Conservation (phyloP, 108 stramenopile species). For the Cyclotella cryptica region DNA sequence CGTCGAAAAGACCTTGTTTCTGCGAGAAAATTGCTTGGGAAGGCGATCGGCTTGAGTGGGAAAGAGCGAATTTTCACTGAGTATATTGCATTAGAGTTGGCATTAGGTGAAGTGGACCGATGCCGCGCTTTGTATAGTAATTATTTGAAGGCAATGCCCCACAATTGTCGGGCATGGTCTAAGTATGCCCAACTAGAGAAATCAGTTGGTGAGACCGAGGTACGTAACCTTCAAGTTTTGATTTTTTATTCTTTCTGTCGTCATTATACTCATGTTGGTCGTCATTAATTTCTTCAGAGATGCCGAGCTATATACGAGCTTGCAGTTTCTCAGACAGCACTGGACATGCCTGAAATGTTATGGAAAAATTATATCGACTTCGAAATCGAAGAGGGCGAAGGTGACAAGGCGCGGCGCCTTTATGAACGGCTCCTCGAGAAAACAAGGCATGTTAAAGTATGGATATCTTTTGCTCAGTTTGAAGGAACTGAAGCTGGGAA, state of each 20-base stretch:
- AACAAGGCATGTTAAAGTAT: conserved; percentile 95
- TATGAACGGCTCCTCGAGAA: conserved; percentile 95
- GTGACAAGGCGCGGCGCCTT: conserved; percentile 76
- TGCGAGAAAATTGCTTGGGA: conserved; percentile 94
- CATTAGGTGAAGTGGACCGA: conserved; percentile 97
- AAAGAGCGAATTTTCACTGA: conserved; percentile 94
- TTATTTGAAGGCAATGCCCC: conserved; percentile 92
- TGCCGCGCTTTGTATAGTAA: conserved; percentile 94
- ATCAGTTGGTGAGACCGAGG: conserved; percentile 92
- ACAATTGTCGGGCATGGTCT: conserved; percentile 92
- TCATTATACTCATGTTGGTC: neutral
- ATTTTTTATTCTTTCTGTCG: neutral
- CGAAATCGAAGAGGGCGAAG: conserved; percentile 92
- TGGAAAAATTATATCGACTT: conserved; percentile 99
- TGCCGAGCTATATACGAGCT: conserved; percentile 97
- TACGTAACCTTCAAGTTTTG: neutral
- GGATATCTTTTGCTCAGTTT: conserved; percentile 85
- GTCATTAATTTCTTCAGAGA: conserved; percentile 46
- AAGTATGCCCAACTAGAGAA: conserved; percentile 94
- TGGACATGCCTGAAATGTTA: conserved; percentile 98
- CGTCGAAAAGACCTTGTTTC: conserved; percentile 88
- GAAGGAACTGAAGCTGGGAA: conserved; percentile 74
- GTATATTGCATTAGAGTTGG: conserved; percentile 95
- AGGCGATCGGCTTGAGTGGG: conserved; percentile 93
- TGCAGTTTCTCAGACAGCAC: conserved; percentile 87